Base-by-base conservation (phyloP, 805 yeast species). In the Candida rishiriensis region DNA sequence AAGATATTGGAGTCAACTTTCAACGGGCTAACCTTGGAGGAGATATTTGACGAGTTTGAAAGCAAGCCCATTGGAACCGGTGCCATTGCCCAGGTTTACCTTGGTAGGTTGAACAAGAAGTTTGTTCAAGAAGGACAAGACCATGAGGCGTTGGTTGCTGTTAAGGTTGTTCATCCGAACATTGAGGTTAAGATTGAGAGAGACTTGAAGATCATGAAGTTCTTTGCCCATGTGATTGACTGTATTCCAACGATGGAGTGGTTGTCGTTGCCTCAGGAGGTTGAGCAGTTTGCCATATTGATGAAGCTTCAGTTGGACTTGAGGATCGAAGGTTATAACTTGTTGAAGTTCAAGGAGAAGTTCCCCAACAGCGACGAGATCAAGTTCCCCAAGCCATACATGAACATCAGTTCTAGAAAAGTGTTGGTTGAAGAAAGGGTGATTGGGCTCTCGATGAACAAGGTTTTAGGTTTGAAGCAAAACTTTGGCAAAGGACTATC, bases 61-160 rank as follows among this genome's bases (percentile, higher is more conserved):
- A 81, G 78, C 28, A 71, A 61, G 33, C 98, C 98, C 0, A 67
- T 90, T 7, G 99, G 99, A 1, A 91, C 91, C n/a, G 99, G 99
- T 12, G 97, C 99, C 1, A 93, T 93, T 68, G 99, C 97, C 1
- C 99, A 93, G 64, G 99, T 93, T 3, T 87, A 91, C 64, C 64
- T 77, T 33, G 97, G 86, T 1, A 81, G 79, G 51, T 64, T 88
- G 18, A 75, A 81, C 13, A 58, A 65, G 14, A 65, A 66, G 34
- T 73, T 75, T 45, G 46, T 52, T 15, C 43, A 49, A 14, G 44
- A 44, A 12, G 49, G 42, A 1, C 61, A 63, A 14, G 59, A 64
- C 1, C 69, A 76, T 12, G 71, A 72, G 39, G 73, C 76, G 40
- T 72, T 76, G 64, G 96, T 88, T 28, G 98, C 97, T 0, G 81